Evolutionary conservation across 2,329 filamentous ascomycete species (phyloP).

Genomic region (Fusarium siculi): DNA sequence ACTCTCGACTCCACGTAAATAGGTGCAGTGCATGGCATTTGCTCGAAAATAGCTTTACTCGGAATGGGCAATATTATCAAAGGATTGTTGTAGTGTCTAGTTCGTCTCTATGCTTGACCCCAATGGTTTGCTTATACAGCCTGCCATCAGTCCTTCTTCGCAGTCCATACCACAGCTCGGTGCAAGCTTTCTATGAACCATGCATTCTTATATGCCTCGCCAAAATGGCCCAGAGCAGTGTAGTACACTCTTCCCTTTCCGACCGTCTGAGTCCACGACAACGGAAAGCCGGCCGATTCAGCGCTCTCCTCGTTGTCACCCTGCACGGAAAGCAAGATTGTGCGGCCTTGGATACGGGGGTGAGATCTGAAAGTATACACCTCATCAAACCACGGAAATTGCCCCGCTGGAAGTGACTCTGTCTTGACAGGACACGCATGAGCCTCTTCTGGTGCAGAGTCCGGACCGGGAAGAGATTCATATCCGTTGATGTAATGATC

Average conservation of each 20-base stretch:
- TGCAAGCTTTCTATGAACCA: slow-evolving; percentile 23
- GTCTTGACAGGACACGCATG: not conserved
- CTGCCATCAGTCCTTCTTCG: not conserved
- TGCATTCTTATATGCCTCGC: slow-evolving; percentile 5
- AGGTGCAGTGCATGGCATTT: too few species aligned
- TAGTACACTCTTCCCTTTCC: slow-evolving; percentile 21
- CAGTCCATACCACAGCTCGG: slow-evolving; percentile 14
- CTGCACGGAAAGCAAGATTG: not conserved
- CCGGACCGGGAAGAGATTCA: not conserved
- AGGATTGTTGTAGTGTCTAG: too few species aligned
- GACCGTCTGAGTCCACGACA: slow-evolving; percentile 16
- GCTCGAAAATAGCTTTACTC: too few species aligned
- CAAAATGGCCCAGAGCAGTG: slow-evolving; percentile 29
- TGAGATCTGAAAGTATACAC: slow-evolving; percentile 23
- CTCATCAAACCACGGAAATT: slow-evolving; percentile 23
- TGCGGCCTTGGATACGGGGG: not conserved
- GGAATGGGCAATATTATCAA: too few species aligned
- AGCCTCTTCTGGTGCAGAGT: not conserved
- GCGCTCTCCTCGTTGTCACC: accelerated
- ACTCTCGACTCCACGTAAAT: too few species aligned
- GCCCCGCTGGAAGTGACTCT: accelerated
- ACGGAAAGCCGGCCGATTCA: not conserved
- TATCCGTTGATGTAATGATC: not conserved
- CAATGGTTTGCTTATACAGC: accelerated
- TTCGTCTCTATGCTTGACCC: not conserved